Base-by-base conservation (phyloP, 352 stramenopile species). In the Globisporangium ultimum region DNA sequence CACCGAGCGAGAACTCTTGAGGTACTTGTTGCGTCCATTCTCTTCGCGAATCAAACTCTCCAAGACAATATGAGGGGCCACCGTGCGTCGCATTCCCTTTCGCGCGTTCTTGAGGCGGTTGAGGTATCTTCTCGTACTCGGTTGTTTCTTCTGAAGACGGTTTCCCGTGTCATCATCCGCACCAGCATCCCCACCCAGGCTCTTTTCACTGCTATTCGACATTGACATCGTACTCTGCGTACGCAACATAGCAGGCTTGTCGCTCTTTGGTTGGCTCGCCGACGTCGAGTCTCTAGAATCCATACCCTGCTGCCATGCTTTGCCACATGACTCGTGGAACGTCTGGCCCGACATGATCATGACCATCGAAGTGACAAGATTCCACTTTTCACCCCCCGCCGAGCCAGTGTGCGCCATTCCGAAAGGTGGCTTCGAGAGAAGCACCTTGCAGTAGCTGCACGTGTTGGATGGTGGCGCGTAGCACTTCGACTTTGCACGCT, bases 291-390 rank as follows among this genome's bases (percentile, higher is more conserved):
- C 58, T 22, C 57, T 58, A 0, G 66, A 80, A 43, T 94, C 79
- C 10, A 91, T 70, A 18, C 78, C 80, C 51, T 92, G 86, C 60
- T 95, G 83, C 83, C 84, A 95, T 9, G 84, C 84, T 50, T 90
- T 92, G 42, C 75, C 86, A 66, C 86, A 95, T 13, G 86, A 89
- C 67, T 95, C 86, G 66, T 95, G 86, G 66, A 95, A 95, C 14
- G 75, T 81, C 59, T 93, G 78, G 1, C 86, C 82, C 13, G 80
- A 78, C 65, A 84, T 86, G 15, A 93, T 70, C 28, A 92, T 78
- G 24, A 95, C 86, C 73, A 89, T 91, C 0, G 86, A 95, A 41
- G 78, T 93, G 55, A 88, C 76, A 60, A 91, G 56, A 32, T 92
- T 89, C 86, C 86, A 95, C 63, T 91, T 92, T 56, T 95, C 84